These are phyloP conservation scores for Tricholoma terreum DNA, from an alignment of 768 basidiomycete species.

Conservation along the genomic window DNA sequence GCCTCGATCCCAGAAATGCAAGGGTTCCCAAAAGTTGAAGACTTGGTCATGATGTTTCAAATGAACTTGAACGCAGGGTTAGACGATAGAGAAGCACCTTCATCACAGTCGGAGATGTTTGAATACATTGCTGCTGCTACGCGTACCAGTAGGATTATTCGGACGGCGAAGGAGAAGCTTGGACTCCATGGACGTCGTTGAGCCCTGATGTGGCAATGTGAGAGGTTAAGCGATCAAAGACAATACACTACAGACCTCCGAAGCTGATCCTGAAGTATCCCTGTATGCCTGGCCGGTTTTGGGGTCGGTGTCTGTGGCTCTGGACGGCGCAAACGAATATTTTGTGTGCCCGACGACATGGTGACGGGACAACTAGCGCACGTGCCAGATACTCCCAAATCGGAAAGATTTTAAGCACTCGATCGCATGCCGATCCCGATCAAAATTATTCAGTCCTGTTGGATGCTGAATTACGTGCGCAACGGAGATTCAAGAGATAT, in stretches of 20 bases:
- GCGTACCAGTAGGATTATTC: slow-evolving; percentile 78
- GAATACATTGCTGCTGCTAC: slow-evolving; percentile 90
- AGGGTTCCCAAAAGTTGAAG: slow-evolving; percentile 98
- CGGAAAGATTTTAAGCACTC: neutral
- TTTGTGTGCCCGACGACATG: slow-evolving; percentile 39
- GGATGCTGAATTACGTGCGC: neutral
- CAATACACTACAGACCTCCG: slow-evolving; percentile 48
- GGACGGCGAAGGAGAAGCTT: slow-evolving; percentile 77
- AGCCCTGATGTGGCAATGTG: slow-evolving; percentile 38
- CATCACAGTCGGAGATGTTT: slow-evolving; percentile 94
- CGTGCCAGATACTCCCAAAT: slow-evolving; percentile 12
- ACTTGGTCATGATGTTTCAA: slow-evolving; percentile 45
- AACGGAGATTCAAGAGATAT: neutral
- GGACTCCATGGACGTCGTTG: slow-evolving; percentile 84
- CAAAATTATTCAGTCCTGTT: neutral
- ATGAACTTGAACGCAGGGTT: neutral
- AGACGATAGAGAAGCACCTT: slow-evolving; percentile 52
- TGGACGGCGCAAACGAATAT: slow-evolving; percentile 50
- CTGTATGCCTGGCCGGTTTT: slow-evolving; percentile 47
- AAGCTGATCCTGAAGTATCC: slow-evolving; percentile 78
- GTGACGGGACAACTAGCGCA: neutral
- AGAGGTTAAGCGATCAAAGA: neutral
- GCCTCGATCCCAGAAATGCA: slow-evolving; percentile 86
- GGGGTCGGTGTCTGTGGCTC: slow-evolving; percentile 25
- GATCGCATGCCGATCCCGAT: slow-evolving; percentile 17